Base-by-base conservation (phyloP, 495 filamentous ascomycete species). In the Aspergillus wentii region DNA sequence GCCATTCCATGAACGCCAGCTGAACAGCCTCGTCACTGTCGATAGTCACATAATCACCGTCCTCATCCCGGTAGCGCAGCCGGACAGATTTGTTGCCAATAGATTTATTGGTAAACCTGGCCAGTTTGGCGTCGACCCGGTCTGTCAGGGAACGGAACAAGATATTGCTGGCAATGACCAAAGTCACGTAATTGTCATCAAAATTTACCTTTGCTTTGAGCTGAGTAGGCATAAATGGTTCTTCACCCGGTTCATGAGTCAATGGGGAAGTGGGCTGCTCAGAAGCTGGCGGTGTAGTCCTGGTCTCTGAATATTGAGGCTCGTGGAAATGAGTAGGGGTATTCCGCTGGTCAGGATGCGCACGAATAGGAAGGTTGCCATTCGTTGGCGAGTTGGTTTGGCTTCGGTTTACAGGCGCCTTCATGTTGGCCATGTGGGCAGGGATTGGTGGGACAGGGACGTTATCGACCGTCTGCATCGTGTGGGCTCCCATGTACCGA, bases 51-150 rank as follows among this genome's bases (percentile, higher is more conserved):
- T 80, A 89, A 53, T 97, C 94, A 8, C 85, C 85, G 46, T 95
- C 88, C 41, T 95, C 90, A 54, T 98, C 94, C 32, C 80, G 75
- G 61, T 97, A 98, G 40, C 86, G 85, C 30, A 98, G 62, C 57
- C 85, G 83, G 43, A 94, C 74, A 34, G 79, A 80, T 40, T 86
- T 85, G 48, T 72, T 76, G 40, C 79, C 78, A 50, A 95, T 89
- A 11, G 84, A 86, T 45, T 82, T 80, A 48, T 75, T 82, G 7
- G 88, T 90, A 44, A 86, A 83, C 30, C 88, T 77, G 26, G 80
- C 82, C 47, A 98, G 75, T 61, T 97, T 97, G 16, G 85, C 85
- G 59, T 97, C 94, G 52, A 98, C 96, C n/a, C 92, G 88, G 52
- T 97, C 90, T 33, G 88, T 86, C 16, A 98, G 71, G 19, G 86